Base-by-base conservation (phyloP, 345 rosid species). In the Conringia planisiliqua region DNA sequence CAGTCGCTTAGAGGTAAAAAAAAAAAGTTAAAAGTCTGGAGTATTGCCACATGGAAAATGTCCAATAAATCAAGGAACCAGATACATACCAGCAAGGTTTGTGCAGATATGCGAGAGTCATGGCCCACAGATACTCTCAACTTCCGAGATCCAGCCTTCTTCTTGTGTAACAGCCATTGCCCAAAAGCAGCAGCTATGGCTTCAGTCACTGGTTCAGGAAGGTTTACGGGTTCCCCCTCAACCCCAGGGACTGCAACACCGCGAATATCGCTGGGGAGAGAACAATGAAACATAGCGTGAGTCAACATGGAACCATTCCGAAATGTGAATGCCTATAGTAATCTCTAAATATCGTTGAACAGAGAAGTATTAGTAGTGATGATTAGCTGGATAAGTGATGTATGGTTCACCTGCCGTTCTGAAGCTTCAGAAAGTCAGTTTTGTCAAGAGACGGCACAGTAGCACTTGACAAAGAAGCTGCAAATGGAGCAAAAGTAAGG, bases 131-230 rank as follows among this genome's bases (percentile, higher is more conserved):
- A 92, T 42, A 95, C 86, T 71, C 78, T 84, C 79, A 88, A 59
- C 42, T 18, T 78, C 69, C 32, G 79, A 30, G 89, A 65, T 12
- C 80, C 81, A 69, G 68, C 71, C 71, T 85, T 90, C 82, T 85
- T 90, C 87, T 85, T 90, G 51, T 90, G 88, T 73, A 50, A 66
- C 73, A 95, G 81, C 98, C 99, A 95, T 54, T 87, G 84, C 56
- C 92, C 90, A 89, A 95, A 95, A 43, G 87, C 98, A 59, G 97
- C 87, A 65, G 97, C 97, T 68, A 95, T 90, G 81, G 97, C 97
- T 81, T 92, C 97, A 11, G 91, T 83, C 50, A 95, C 92, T 16
- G 88, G 84, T 71, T 90, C 97, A 7, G 92, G 86, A 67, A 95
- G 93, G 74, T 66, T 89, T 59, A 92, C 83, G 56, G 92, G 90